Conservation (phyloP, 1,284 basidiomycete species). For the Earliella scabrosa region DNA sequence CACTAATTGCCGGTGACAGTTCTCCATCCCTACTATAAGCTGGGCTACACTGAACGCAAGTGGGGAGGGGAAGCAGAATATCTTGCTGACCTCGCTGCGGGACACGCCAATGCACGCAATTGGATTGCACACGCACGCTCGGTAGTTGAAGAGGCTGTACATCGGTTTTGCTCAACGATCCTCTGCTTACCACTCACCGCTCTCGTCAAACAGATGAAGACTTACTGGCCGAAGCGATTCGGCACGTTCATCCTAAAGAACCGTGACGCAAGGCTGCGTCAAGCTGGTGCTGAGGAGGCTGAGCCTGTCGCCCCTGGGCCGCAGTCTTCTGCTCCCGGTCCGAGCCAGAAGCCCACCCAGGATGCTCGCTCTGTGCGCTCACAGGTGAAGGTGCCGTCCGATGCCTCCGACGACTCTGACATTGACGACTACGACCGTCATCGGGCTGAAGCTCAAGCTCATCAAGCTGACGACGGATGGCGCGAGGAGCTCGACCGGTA, state of each 20-base stretch:
- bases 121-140: constrained; percentile 25
- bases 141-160: constrained; percentile 14
- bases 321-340: no score
- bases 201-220: neutral
- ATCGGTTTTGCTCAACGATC: neutral
- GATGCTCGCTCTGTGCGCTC: no score
- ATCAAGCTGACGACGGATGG: neutral
- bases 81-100: constrained; percentile 3
- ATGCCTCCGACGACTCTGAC: neutral
- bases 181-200: no score
- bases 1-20: no score
- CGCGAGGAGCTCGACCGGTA: constrained; percentile 4
- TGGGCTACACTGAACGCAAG: constrained; percentile 23
- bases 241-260: no score
- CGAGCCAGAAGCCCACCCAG: no score
- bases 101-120: constrained; percentile 12
- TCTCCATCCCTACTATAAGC: constrained; percentile 25
- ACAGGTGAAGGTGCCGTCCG: no score
- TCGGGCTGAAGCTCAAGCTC: neutral
- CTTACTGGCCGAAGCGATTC: neutral
- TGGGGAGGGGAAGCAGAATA: constrained; percentile 31
- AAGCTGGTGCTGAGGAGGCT: no score
- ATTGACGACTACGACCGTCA: neutral
- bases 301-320: no score
- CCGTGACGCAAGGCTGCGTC: no score